phyloP scores from a whole-genome alignment of 2,329 filamentous ascomycete genomes.

The Venturia oleaginea region DNA sequence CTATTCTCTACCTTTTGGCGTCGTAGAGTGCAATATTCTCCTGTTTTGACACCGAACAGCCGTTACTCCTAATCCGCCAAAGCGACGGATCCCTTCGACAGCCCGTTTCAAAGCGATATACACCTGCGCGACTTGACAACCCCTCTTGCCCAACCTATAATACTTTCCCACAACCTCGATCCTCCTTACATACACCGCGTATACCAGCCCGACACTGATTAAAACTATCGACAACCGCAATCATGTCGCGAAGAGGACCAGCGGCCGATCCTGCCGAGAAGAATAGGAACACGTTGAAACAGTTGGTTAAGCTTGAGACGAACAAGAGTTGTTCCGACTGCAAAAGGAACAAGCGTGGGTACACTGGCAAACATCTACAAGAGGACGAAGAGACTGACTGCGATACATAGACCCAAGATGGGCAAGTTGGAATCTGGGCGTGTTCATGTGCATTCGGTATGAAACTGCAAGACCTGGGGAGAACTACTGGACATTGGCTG shows the following conservation, averaged over 20 bases:
- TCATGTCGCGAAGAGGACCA: conserved; percentile 76
- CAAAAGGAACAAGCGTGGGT: conserved; percentile 94
- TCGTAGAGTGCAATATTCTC: not conserved
- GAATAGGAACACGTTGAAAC: conserved; percentile 91
- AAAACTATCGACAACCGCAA: not conserved
- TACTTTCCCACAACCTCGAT: not conserved
- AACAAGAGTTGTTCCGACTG: conserved; percentile 98
- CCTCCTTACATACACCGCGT: not conserved
- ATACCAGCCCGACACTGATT: not conserved
- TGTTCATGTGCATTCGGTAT: conserved; percentile 88
- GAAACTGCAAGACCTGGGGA: not conserved
- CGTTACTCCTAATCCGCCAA: not conserved
- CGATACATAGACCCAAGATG: conserved; percentile 74
- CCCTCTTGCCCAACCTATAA: not conserved
- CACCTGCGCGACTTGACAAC: not conserved
- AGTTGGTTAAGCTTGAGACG: conserved; percentile 80
- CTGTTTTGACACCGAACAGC: not conserved
- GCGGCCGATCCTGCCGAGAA: conserved; percentile 81
- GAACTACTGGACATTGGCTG: conserved; percentile 12
- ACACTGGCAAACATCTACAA: conserved; percentile 1
- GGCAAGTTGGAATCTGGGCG: conserved; percentile 97
- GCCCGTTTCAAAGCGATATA: not conserved
- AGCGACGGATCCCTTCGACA: too few relatives aligned
- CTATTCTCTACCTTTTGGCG: not conserved
- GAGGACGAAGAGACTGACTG: conserved; percentile 20